Conservation (phyloP, 179 eudicot genomes). For the Spergularia azorica region DNA sequence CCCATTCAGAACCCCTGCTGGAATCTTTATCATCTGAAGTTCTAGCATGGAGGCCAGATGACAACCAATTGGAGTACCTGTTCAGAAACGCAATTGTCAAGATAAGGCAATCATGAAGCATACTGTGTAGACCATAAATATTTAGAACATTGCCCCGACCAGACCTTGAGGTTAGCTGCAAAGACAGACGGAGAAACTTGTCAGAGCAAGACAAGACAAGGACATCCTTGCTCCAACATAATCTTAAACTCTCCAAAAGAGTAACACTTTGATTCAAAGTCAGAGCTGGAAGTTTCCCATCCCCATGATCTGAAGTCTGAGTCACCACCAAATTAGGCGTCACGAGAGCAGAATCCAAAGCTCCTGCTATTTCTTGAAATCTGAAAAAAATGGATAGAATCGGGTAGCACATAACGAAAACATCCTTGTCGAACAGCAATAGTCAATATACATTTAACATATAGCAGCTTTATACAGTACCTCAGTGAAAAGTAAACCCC, state of each 20-base stretch:
- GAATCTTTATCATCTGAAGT: conserved; percentile 50
- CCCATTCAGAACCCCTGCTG: conserved; percentile 79
- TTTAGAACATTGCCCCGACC: not conserved
- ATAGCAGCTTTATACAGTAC: conserved; percentile 39
- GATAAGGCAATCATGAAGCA: conserved; percentile 10
- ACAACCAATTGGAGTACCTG: conserved; percentile 92
- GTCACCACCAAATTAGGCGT: conserved; percentile 50
- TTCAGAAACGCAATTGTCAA: conserved; percentile 19
- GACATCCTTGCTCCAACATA: conserved; percentile 93
- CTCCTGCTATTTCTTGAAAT: conserved; percentile 98
- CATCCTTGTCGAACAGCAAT: not conserved
- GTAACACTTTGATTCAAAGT: conserved; percentile 70
- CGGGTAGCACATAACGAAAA: conserved; percentile 12
- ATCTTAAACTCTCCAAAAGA: conserved; percentile 79
- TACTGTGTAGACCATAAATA: not conserved
- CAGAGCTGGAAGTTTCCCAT: conserved; percentile 42
- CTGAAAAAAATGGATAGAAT: conserved; percentile 39
- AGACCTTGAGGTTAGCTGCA: conserved; percentile 87
- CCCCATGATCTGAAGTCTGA: conserved; percentile 41
- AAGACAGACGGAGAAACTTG: conserved; percentile 84
- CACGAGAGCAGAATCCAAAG: conserved; percentile 84
- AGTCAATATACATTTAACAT: not conserved
- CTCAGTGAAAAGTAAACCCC: conserved; percentile 97
- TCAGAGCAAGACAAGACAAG: conserved; percentile 84
- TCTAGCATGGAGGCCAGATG: conserved; percentile 78